These are phyloP conservation scores for Coccomyxa sp. DNA, from an alignment of 139 green algal genomes.

Conservation along the genomic window DNA sequence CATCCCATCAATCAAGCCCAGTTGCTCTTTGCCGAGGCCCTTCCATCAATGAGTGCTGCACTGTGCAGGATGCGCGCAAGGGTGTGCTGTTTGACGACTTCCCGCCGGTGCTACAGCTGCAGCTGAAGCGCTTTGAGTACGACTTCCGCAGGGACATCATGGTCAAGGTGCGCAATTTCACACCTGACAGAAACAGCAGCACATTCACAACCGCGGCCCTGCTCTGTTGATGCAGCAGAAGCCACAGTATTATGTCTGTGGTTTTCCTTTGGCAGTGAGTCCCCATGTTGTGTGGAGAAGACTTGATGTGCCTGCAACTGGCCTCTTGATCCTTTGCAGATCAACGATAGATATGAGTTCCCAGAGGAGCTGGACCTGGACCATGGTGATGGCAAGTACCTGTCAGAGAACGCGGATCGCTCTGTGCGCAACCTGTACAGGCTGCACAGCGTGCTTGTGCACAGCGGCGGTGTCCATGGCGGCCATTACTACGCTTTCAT, in stretches of 20 bases:
- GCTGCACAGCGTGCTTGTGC: conserved; percentile 90
- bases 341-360: conserved; percentile 97
- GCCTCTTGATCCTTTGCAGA: conserved; percentile 40
- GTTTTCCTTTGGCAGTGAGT: too few species aligned
- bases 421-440: conserved; percentile 78
- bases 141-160: conserved; percentile 82
- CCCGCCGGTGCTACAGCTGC: conserved; percentile 92
- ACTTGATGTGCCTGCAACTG: too few species aligned
- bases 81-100: conserved; percentile 87
- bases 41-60: neutral
- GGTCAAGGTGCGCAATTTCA: conserved; percentile 60
- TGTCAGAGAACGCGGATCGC: conserved; percentile 53
- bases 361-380: conserved; percentile 87
- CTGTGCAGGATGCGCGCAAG: conserved; percentile 82
- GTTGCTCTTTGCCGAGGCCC: neutral
- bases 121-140: conserved; percentile 98
- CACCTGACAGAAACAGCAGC: neutral
- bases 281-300: too few species aligned
- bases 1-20: neutral
- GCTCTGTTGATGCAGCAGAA: too few species aligned
- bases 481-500: conserved; percentile 95
- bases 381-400: conserved; percentile 58
- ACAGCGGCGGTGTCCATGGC: conserved; percentile 91
- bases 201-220: neutral
- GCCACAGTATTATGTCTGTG: too few species aligned